Evolutionary conservation across 2,329 filamentous ascomycete species (phyloP).

Genomic region (Fusarium decemcellulare): DNA sequence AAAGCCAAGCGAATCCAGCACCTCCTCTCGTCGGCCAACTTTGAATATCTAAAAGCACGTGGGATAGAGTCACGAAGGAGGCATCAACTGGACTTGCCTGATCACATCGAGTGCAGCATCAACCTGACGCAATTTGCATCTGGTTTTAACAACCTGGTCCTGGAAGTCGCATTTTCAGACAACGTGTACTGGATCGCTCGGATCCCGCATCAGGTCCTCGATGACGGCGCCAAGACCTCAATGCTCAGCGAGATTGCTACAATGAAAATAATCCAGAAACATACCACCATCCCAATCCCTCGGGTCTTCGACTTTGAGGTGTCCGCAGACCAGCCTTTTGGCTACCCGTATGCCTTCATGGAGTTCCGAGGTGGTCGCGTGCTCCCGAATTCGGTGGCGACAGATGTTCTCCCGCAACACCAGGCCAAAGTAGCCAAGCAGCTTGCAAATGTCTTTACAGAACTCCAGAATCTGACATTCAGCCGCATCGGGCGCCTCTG

Average conservation of each 20-base stretch:
- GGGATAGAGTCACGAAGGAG: conserved; percentile 27
- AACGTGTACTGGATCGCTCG: conserved; percentile 45
- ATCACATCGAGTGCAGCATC: conserved; percentile 21
- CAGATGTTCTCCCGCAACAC: conserved; percentile 31
- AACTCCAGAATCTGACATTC: conserved; percentile 47
- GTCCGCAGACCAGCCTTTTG: conserved; percentile 40
- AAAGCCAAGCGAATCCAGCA: conserved; percentile 35
- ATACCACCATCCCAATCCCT: conserved; percentile 44
- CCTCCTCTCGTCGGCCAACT: conserved; percentile 32
- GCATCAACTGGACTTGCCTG: conserved; percentile 20
- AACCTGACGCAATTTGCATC: conserved; percentile 30
- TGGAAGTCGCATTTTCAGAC: conserved; percentile 48
- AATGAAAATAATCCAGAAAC: conserved; percentile 40
- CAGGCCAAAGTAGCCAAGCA: conserved; percentile 45
- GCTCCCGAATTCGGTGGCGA: conserved; percentile 30
- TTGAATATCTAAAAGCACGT: conserved; percentile 30
- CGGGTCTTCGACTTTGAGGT: conserved; percentile 39
- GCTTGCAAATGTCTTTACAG: conserved; percentile 40
- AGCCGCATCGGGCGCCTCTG: conserved; percentile 46
- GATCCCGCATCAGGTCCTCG: conserved; percentile 35
- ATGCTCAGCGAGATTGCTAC: conserved; percentile 49
- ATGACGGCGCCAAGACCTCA: conserved; percentile 11
- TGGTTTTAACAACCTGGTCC: conserved; percentile 45
- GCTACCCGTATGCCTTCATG: conserved; percentile 47
- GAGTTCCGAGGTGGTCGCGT: conserved; percentile 38